phyloP scores from a whole-genome alignment of 2,329 filamentous ascomycete genomes.

The Fusarium dimerum region DNA sequence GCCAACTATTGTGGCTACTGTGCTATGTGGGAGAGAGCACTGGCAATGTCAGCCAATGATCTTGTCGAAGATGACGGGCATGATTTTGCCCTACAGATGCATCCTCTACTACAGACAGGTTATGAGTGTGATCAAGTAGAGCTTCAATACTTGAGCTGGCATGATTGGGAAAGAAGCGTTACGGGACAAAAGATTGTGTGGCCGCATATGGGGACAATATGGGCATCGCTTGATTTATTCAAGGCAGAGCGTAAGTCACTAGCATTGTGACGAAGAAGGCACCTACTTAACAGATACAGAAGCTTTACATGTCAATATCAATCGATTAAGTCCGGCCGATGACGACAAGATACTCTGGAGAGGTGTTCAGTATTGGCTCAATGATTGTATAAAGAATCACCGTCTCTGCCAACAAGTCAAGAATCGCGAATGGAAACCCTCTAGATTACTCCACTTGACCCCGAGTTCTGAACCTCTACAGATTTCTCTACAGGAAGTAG shows the following conservation, averaged over 20 bases:
- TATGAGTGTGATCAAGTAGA: too few species aligned
- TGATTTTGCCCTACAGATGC: too few species aligned
- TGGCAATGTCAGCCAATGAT: too few species aligned
- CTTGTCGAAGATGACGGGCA: too few species aligned
- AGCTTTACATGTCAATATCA: neutral
- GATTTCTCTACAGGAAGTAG: conserved; percentile 1
- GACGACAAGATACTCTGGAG: neutral
- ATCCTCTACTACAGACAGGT: too few species aligned
- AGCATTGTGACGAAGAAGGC: neutral
- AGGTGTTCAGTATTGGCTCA: conserved; percentile 6
- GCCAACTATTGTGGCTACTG: too few species aligned
- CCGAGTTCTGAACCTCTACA: neutral
- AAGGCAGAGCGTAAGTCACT: neutral
- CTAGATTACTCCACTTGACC: neutral
- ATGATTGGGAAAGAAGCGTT: neutral
- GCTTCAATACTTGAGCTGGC: too few species aligned
- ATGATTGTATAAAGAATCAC: neutral
- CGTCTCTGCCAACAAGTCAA: neutral
- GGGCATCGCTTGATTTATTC: neutral
- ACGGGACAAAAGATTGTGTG: neutral
- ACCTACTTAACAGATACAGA: neutral
- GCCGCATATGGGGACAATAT: neutral
- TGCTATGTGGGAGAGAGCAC: too few species aligned
- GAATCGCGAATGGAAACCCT: conserved; percentile 3
- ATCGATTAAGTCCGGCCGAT: neutral